Conservation (phyloP, 139 green algal species). For the Chlorella sorokiniana region DNA sequence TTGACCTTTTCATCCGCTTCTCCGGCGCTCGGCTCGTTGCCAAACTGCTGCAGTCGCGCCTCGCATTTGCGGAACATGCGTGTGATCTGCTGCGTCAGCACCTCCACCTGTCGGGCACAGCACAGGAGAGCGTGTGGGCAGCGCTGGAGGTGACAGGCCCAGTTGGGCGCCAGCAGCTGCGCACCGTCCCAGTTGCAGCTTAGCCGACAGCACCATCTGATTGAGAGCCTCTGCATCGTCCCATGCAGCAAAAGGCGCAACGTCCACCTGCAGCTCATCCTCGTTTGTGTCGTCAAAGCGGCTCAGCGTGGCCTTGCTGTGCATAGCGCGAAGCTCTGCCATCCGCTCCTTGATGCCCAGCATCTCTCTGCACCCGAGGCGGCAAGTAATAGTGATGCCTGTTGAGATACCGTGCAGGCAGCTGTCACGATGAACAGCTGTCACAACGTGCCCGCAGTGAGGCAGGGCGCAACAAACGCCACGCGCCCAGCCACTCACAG, state of each 20-base stretch:
- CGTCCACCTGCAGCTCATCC: conserved; percentile 51
- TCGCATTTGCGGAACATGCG: conserved; percentile 63
- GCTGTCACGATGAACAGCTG: too few relatives aligned
- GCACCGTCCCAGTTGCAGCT: too few relatives aligned
- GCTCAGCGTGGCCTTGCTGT: conserved; percentile 53
- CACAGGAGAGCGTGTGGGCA: too few relatives aligned
- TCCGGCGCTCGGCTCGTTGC: not conserved
- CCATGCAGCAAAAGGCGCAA: not conserved
- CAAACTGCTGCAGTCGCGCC: conserved; percentile 57
- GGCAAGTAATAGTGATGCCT: not conserved
- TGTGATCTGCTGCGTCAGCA: conserved; percentile 67
- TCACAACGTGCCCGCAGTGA: too few relatives aligned
- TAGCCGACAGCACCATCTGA: not conserved
- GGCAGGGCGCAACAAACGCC: not conserved
- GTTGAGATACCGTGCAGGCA: not conserved
- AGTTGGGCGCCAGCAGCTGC: not conserved
- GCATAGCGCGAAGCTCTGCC: conserved; percentile 54
- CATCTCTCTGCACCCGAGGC: conserved; percentile 55
- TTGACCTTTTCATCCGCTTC: conserved; percentile 59
- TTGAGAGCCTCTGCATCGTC: not conserved
- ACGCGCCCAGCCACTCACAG: not conserved
- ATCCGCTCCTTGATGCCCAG: conserved; percentile 62
- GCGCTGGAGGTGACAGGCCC: too few relatives aligned
- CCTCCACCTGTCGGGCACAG: conserved; percentile 30
- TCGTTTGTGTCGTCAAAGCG: conserved; percentile 64